Percentiles rank a stretch among this genome's conserved stretches.
phyloP scores from a whole-genome alignment of 495 filamentous ascomycete genomes.

The Aspergillus sclerotiicarbonarius region DNA sequence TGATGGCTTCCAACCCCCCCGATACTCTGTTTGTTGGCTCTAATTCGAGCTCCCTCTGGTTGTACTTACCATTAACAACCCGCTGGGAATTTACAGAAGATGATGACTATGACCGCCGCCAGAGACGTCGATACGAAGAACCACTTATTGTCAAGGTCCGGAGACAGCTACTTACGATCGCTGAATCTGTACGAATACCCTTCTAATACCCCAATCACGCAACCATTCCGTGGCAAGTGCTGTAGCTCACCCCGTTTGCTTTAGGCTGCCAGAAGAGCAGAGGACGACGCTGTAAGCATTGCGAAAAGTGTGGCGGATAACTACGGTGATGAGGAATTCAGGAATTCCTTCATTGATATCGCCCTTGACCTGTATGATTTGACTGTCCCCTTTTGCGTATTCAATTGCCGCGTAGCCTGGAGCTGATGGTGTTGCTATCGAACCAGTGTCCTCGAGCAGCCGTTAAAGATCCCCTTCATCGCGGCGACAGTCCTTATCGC shows the following conservation, averaged over 20 bases:
- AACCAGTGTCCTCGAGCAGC: slow-evolving; percentile 72
- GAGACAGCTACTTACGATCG: slow-evolving; percentile 76
- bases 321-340: slow-evolving; percentile 75
- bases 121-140: slow-evolving; percentile 76
- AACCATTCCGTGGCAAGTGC: neutral
- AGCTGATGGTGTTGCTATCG: slow-evolving; percentile 3
- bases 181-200: slow-evolving; percentile 64
- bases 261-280: slow-evolving; percentile 69
- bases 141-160: slow-evolving; percentile 72
- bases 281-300: slow-evolving; percentile 76
- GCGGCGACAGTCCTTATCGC: slow-evolving; percentile 74
- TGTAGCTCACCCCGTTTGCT: slow-evolving; percentile 18
- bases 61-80: slow-evolving; percentile 10
- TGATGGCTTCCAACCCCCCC: neutral
- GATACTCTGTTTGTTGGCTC: neutral
- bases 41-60: neutral
- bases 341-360: slow-evolving; percentile 65
- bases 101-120: slow-evolving; percentile 71
- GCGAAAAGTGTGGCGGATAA: slow-evolving; percentile 74
- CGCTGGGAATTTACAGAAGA: slow-evolving; percentile 55
- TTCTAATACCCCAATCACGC: slow-evolving; percentile 3
- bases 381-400: slow-evolving; percentile 17
- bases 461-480: slow-evolving; percentile 92
- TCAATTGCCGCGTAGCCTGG: neutral
- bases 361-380: slow-evolving; percentile 67